Conservation (phyloP, 164 flowering plant species). For the Kingdonia uniflora region DNA sequence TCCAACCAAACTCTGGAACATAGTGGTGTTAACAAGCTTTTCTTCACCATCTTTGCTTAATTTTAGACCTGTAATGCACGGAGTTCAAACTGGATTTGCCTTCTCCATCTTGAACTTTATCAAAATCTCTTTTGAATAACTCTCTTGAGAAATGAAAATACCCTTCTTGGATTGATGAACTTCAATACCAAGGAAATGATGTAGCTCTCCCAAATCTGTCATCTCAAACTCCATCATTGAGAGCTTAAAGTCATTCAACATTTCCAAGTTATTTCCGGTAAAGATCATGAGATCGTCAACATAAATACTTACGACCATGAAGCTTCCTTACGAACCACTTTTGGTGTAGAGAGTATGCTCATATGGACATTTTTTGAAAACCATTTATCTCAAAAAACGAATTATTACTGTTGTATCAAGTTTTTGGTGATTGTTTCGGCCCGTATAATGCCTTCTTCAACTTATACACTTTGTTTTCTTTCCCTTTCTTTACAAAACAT, state of each 20-base stretch:
- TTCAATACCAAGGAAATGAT: slow-evolving; percentile 2
- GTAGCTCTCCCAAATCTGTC: slow-evolving; percentile 5
- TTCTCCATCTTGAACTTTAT: slow-evolving; percentile 1
- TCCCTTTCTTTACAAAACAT: not conserved
- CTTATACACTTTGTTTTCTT: slow-evolving; percentile 2
- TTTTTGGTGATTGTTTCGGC: not conserved
- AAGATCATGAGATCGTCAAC: slow-evolving; percentile 5
- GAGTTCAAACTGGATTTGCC: not conserved
- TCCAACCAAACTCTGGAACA: not conserved
- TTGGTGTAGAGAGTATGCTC: slow-evolving; percentile 4
- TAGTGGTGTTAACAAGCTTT: not conserved
- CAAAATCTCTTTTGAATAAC: not conserved
- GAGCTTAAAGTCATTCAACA: slow-evolving; percentile 1
- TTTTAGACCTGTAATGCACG: not conserved
- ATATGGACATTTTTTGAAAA: slow-evolving; percentile 1
- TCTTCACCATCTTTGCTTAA: not conserved
- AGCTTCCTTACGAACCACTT: not conserved
- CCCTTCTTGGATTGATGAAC: not conserved
- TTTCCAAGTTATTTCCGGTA: not conserved
- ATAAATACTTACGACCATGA: slow-evolving; percentile 1
- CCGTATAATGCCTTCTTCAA: slow-evolving; percentile 2
- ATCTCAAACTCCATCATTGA: slow-evolving; percentile 7
- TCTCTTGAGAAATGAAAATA: too few species aligned
- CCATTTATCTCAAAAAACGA: not conserved
- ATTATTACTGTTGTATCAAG: not conserved